Conservation (phyloP, 345 rosid genomes). For the Moricandia moricandioides region DNA sequence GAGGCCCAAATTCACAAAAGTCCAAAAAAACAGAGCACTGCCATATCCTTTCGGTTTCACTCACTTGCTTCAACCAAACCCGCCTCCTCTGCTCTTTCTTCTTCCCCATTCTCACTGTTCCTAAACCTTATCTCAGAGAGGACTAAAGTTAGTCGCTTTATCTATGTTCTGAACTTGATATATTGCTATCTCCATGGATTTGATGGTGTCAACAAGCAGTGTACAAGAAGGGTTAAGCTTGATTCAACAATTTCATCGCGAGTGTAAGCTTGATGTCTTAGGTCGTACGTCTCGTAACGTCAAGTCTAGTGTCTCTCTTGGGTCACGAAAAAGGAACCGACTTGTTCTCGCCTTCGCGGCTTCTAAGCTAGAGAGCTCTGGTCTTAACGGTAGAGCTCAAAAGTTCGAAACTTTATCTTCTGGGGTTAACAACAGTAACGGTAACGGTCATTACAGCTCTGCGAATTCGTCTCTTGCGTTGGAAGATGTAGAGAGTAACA, state of each 20-base stretch:
- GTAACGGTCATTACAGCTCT: conserved; percentile 39
- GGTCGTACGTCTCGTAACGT: conserved; percentile 23
- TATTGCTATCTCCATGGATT: conserved; percentile 46
- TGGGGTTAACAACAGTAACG: conserved; percentile 41
- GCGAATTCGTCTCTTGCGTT: conserved; percentile 37
- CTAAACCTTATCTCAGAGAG: not conserved
- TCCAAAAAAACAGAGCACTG: conserved; percentile 8
- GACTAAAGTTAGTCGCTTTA: not conserved
- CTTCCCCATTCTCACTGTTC: conserved; percentile 5
- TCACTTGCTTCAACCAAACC: conserved; percentile 4
- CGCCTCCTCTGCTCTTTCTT: conserved; percentile 29
- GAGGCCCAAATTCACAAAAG: conserved; percentile 24
- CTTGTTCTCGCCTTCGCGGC: conserved; percentile 40
- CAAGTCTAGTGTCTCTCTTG: conserved; percentile 24
- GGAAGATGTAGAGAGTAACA: conserved; percentile 63
- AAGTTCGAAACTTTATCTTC: conserved; percentile 33
- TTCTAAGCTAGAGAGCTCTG: conserved; percentile 9
- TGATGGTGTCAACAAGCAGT: conserved; percentile 46
- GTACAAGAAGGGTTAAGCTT: conserved; percentile 60
- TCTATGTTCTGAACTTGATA: conserved; percentile 4
- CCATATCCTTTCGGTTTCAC: conserved; percentile 28
- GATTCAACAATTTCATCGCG: conserved; percentile 45
- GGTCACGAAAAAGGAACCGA: conserved; percentile 41
- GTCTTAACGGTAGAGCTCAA: conserved; percentile 46
- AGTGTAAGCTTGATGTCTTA: conserved; percentile 33